phyloP scores from a whole-genome alignment of 2,329 filamentous ascomycete species.

The Talaromyces sp. region DNA sequence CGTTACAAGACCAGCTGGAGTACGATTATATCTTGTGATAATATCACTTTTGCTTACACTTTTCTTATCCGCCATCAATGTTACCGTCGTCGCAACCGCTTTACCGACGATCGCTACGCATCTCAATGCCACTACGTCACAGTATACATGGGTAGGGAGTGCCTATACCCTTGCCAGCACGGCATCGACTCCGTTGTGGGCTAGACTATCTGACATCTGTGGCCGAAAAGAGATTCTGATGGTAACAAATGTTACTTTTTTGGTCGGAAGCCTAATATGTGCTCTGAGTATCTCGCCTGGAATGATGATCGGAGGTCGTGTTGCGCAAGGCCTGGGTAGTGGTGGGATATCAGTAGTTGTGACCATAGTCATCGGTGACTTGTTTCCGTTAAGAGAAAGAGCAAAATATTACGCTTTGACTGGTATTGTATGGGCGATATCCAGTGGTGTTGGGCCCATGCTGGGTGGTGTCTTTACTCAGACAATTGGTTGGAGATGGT shows the following conservation, averaged over 20 bases:
- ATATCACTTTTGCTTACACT: constrained; percentile 9
- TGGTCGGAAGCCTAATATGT: constrained; percentile 51
- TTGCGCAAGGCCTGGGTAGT: constrained; percentile 50
- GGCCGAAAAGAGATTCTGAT: constrained; percentile 55
- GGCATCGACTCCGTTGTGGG: constrained; percentile 30
- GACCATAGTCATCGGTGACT: constrained; percentile 49
- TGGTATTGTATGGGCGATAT: constrained; percentile 49
- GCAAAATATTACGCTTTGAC: constrained; percentile 47
- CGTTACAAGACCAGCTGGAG: neutral
- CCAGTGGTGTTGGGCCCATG: constrained; percentile 48
- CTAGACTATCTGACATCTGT: constrained; percentile 53
- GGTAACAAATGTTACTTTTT: constrained; percentile 50
- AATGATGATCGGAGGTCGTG: constrained; percentile 48
- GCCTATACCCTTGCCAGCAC: constrained; percentile 50
- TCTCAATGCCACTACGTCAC: constrained; percentile 44
- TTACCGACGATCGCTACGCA: constrained; percentile 54
- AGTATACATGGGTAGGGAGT: constrained; percentile 53
- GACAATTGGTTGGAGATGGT: constrained; percentile 51
- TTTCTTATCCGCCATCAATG: constrained; percentile 25
- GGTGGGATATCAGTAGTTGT: constrained; percentile 49
- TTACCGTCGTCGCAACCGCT: constrained; percentile 56
- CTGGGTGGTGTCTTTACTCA: constrained; percentile 28
- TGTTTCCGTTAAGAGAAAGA: constrained; percentile 46
- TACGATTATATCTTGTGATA: constrained; percentile 13
- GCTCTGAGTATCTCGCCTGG: constrained; percentile 47